A percentile compares a stretch with the other conserved stretches of the same genome.
Conservation (phyloP, 2,329 filamentous ascomycete species). For the Chaetomium globosum region DNA sequence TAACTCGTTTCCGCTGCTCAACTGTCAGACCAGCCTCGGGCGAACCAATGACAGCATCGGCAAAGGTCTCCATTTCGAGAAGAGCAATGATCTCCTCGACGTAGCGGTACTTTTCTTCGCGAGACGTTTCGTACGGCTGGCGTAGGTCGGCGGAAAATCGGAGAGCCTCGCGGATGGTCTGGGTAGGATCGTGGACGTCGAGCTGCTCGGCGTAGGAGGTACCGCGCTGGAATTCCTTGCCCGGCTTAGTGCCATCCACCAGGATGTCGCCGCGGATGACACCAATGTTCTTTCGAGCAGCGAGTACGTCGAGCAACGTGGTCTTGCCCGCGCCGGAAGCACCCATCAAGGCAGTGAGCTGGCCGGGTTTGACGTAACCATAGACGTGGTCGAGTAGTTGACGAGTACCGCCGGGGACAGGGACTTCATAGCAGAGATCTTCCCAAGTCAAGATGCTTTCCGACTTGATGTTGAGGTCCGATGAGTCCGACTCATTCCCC, state of each 20-base stretch:
- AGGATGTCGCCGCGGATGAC: conserved; percentile 60
- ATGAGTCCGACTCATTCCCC: conserved; percentile 48
- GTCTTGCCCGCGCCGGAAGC: conserved; percentile 87
- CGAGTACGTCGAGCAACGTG: conserved; percentile 77
- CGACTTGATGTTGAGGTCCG: conserved; percentile 60
- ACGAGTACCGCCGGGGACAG: conserved; percentile 58
- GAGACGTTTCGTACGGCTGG: conserved; percentile 57
- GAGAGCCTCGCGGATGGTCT: conserved; percentile 66
- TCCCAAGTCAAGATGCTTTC: conserved; percentile 82
- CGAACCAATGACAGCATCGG: conserved; percentile 61
- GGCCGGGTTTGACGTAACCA: conserved; percentile 75
- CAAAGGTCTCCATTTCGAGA: conserved; percentile 61
- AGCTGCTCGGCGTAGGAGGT: conserved; percentile 66
- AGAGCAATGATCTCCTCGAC: conserved; percentile 62
- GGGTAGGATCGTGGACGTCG: conserved; percentile 63
- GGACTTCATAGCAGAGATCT: conserved; percentile 75
- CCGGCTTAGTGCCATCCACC: conserved; percentile 59
- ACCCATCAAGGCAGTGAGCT: conserved; percentile 79
- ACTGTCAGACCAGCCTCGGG: conserved; percentile 71
- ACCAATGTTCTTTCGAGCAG: conserved; percentile 62
- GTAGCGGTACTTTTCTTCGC: conserved; percentile 59
- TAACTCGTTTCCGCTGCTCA: conserved; percentile 73
- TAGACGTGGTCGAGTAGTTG: conserved; percentile 59
- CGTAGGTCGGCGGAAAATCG: conserved; percentile 65
- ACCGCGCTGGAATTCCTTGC: conserved; percentile 62